phyloP scores from a whole-genome alignment of 441 rosid species.

The Viola pubescens region DNA sequence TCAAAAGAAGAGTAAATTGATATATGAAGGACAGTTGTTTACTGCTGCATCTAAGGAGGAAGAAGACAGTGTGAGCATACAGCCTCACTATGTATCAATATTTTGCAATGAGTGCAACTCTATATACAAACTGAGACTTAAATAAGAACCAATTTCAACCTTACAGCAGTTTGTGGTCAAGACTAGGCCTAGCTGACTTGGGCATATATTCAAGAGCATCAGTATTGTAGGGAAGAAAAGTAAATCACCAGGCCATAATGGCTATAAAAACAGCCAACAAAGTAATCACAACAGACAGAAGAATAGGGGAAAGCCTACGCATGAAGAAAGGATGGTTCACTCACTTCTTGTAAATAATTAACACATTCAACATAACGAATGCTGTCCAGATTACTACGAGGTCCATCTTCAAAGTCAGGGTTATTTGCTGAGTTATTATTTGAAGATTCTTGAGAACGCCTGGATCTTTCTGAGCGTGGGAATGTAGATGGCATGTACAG shows the following conservation, averaged over 20 bases:
- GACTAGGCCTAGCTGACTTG: neutral
- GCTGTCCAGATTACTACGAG: constrained; percentile 85
- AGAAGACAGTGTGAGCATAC: neutral
- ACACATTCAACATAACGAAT: constrained; percentile 75
- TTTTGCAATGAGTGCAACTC: neutral
- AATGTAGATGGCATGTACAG: constrained; percentile 95
- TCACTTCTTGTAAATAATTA: constrained; percentile 86
- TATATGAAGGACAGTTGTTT: neutral
- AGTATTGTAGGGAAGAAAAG: neutral
- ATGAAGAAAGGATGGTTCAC: constrained; percentile 17
- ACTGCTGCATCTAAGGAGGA: too few relatives aligned
- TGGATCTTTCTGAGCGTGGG: constrained; percentile 92
- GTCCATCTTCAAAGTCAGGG: constrained; percentile 68
- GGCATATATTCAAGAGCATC: neutral
- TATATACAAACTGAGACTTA: neutral
- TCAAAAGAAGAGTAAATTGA: constrained; percentile 15
- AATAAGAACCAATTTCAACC: neutral
- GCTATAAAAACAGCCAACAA: constrained; percentile 3
- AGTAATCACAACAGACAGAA: neutral
- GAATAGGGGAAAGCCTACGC: constrained; percentile 3
- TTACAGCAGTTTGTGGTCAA: neutral
- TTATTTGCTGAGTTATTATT: constrained; percentile 42
- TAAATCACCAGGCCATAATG: neutral
- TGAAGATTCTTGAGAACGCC: constrained; percentile 56
- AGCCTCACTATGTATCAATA: neutral